phyloP scores from a whole-genome alignment of 306 rosid genomes.

The Begonia masoniana region DNA sequence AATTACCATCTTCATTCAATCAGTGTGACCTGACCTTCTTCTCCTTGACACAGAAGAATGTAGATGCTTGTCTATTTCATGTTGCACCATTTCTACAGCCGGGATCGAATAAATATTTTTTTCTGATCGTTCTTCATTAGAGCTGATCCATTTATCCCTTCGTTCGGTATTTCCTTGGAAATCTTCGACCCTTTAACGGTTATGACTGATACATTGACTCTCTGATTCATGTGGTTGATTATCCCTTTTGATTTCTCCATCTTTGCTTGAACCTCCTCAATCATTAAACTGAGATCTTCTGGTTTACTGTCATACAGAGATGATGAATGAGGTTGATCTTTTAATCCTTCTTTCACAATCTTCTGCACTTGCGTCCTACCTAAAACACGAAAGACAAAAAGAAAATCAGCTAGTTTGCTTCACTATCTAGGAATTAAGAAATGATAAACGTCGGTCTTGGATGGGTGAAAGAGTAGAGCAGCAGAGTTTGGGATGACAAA shows the following conservation, averaged over 20 bases:
- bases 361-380: constrained; percentile 38
- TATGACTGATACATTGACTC: constrained; percentile 22
- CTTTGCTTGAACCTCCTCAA: constrained; percentile 24
- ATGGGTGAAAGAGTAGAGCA: no score
- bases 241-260: constrained; percentile 29
- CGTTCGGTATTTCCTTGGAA: constrained; percentile 25
- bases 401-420: constrained; percentile 17
- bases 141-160: constrained; percentile 22
- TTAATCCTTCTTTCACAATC: constrained; percentile 25
- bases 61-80: no score
- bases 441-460: not conserved
- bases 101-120: constrained; percentile 58
- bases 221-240: constrained; percentile 21
- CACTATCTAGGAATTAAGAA: not conserved
- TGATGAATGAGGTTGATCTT: constrained; percentile 19
- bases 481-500: no score
- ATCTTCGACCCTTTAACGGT: constrained; percentile 20
- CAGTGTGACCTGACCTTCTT: no score
- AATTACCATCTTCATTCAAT: no score
- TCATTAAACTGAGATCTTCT: constrained; percentile 25
- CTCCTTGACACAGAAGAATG: no score
- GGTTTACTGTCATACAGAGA: constrained; percentile 21
- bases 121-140: constrained; percentile 24
- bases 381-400: constrained; percentile 16
- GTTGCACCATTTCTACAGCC: constrained; percentile 22